These are phyloP conservation scores for Halophytophthora batemanensis DNA, from an alignment of 352 stramenopile species.

Conservation along the genomic window DNA sequence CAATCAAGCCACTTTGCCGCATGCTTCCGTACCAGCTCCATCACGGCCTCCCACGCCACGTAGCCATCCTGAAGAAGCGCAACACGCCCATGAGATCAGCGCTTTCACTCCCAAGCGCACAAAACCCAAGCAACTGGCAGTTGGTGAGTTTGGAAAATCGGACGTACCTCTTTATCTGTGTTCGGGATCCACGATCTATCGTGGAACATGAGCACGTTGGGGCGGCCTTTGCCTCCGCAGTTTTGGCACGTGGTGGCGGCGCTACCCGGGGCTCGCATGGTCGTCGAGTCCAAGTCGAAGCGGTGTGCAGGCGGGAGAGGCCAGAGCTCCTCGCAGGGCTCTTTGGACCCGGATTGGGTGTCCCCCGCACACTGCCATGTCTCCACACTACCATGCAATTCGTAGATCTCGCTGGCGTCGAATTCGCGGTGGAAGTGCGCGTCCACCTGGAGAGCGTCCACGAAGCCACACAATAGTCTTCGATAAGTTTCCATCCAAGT, in stretches of 20 bases:
- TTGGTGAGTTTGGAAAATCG: no score
- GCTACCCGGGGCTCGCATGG: constrained; percentile 56
- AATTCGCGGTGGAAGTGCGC: constrained; percentile 85
- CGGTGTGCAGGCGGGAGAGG: constrained; percentile 41
- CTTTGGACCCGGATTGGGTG: constrained; percentile 28
- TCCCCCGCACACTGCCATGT: constrained; percentile 68
- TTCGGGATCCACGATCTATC: constrained; percentile 86
- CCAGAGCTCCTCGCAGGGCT: constrained; percentile 55
- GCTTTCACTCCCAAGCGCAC: neutral
- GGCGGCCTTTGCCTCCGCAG: constrained; percentile 66
- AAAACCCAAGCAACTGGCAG: neutral
- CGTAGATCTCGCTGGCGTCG: constrained; percentile 71
- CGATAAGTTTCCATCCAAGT: neutral
- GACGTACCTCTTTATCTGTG: constrained; percentile 47
- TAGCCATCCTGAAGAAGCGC: constrained; percentile 46
- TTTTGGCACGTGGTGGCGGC: constrained; percentile 36
- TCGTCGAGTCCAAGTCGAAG: constrained; percentile 59
- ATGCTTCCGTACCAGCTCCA: constrained; percentile 50
- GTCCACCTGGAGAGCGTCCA: constrained; percentile 54
- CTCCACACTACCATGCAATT: constrained; percentile 88
- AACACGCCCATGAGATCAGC: neutral
- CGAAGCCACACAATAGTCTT: neutral
- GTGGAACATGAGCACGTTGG: constrained; percentile 91
- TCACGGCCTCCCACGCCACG: constrained; percentile 71
- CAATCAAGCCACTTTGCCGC: neutral